Conservation (phyloP, 192 early-diverging fungal genomes). For the Podila epigama region DNA sequence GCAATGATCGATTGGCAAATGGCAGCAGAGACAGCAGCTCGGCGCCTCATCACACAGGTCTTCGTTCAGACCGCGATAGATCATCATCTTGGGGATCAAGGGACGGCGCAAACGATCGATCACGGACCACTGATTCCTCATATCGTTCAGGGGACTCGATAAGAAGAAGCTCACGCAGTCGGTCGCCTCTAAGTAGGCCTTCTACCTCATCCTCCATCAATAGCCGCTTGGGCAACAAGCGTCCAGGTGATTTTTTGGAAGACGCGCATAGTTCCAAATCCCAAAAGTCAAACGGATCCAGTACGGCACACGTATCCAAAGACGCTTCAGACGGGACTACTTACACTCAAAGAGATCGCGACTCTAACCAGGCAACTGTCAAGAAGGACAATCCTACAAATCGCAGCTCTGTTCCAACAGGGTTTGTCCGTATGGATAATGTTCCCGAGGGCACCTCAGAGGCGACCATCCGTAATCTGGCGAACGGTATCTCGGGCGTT, state of each 20-base stretch:
- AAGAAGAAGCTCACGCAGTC: neutral
- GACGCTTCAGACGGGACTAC: slow-evolving; percentile 13
- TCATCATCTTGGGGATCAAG: neutral
- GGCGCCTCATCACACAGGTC: neutral
- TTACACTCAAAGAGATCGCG: slow-evolving; percentile 20
- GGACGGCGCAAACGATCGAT: neutral
- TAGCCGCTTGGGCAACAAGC: slow-evolving; percentile 22
- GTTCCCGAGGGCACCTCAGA: slow-evolving; percentile 27
- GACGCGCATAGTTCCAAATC: slow-evolving; percentile 9
- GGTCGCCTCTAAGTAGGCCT: neutral
- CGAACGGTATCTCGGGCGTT: slow-evolving; percentile 34
- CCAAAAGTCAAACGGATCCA: slow-evolving; percentile 11
- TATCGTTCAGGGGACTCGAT: neutral
- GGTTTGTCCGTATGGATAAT: slow-evolving; percentile 41
- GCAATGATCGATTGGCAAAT: neutral
- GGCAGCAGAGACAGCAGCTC: neutral
- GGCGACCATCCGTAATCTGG: slow-evolving; percentile 16
- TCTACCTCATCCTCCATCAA: neutral
- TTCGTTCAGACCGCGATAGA: neutral
- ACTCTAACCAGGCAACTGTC: neutral
- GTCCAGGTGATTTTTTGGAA: slow-evolving; percentile 2
- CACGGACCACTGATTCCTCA: neutral
- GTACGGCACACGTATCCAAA: neutral
- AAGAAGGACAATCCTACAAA: neutral
- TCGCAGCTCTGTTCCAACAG: slow-evolving; percentile 3